Percentiles rank a stretch among this genome's conserved stretches.
These are phyloP conservation scores for Sequoia sempervirens DNA, from an alignment of 75 land plant species.

Conservation along the genomic window DNA sequence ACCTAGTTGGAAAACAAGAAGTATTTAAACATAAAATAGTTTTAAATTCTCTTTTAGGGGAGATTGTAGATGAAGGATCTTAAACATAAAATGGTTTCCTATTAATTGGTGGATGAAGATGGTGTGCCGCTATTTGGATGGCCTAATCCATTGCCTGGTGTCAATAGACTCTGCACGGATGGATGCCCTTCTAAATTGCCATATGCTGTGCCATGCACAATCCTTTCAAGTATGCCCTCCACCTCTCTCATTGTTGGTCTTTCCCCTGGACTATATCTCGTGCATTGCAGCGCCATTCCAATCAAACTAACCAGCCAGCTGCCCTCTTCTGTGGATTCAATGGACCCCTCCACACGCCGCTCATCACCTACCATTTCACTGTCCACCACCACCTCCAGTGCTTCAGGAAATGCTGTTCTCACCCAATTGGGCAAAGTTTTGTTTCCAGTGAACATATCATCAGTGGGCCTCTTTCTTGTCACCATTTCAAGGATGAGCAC, in stretches of 20 bases:
- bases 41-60: too few species aligned
- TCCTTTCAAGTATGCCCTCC: background rate
- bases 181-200: too few species aligned
- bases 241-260: conserved; percentile 64
- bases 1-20: too few species aligned
- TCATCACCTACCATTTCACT: conserved; percentile 17
- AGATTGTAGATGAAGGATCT: too few species aligned
- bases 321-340: conserved; percentile 21
- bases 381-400: background rate
- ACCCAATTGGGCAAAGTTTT: conserved; percentile 8
- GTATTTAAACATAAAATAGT: too few species aligned
- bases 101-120: too few species aligned
- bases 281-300: conserved; percentile 39
- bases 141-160: too few species aligned
- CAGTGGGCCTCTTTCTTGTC: conserved; percentile 47
- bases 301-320: conserved; percentile 28
- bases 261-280: conserved; percentile 27
- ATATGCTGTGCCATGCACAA: background rate
- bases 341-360: conserved; percentile 19
- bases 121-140: too few species aligned
- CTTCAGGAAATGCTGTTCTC: background rate
- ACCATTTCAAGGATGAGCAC: conserved; percentile 42
- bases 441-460: conserved; percentile 13
- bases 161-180: too few species aligned
- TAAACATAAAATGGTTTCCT: too few species aligned